Evolutionary conservation across 441 rosid genomes (phyloP).

Genomic region (Adansonia gregorii): DNA sequence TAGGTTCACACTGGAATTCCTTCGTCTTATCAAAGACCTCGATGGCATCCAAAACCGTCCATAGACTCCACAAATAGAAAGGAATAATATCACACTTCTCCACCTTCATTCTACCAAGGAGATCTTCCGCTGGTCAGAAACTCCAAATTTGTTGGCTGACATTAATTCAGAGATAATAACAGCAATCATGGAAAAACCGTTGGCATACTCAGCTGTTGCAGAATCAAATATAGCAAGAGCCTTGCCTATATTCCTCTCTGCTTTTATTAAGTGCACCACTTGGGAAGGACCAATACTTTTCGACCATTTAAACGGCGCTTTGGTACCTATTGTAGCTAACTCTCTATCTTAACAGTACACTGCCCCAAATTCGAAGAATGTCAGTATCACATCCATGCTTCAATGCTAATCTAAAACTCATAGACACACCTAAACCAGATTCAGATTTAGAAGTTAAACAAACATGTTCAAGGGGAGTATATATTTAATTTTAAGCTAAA

Average conservation of each 20-base stretch:
- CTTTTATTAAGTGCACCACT: constrained; percentile 51
- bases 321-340: constrained; percentile 41
- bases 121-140: constrained; percentile 59
- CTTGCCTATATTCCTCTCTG: constrained; percentile 64
- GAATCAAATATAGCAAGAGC: constrained; percentile 64
- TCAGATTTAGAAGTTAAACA: neutral
- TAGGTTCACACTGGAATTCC: constrained; percentile 60
- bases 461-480: neutral
- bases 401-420: constrained; percentile 6
- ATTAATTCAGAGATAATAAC: constrained; percentile 67
- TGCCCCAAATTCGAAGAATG: neutral
- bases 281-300: constrained; percentile 52
- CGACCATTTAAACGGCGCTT: constrained; percentile 64
- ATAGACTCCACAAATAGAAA: constrained; percentile 70
- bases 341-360: constrained; percentile 18
- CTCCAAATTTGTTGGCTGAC: constrained; percentile 60
- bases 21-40: constrained; percentile 71
- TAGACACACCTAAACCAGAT: neutral
- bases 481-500: neutral
- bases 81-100: constrained; percentile 64
- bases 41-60: constrained; percentile 72
- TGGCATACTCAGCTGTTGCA: constrained; percentile 70
- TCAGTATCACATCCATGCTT: neutral
- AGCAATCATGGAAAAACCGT: constrained; percentile 65
- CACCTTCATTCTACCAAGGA: constrained; percentile 66